phyloP scores from a whole-genome alignment of 441 rosid genomes.

The Corymbia calophylla region DNA sequence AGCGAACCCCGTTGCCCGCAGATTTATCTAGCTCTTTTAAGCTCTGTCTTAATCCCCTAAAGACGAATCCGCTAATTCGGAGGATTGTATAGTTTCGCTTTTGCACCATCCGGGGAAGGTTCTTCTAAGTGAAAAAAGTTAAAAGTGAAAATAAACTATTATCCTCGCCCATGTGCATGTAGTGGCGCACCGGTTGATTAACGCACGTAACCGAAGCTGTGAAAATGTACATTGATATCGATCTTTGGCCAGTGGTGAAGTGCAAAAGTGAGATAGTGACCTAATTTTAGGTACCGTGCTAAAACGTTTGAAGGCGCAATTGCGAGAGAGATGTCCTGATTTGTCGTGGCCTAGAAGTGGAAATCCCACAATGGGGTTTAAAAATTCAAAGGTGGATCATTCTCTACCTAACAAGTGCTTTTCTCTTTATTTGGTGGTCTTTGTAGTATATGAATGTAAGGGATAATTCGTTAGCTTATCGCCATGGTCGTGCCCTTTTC shows the following conservation, averaged over 20 bases:
- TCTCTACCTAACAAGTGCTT: background rate
- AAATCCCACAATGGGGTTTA: background rate
- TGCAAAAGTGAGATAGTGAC: background rate
- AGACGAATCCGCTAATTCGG: background rate
- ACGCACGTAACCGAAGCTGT: background rate
- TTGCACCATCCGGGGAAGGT: background rate
- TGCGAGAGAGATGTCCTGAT: background rate
- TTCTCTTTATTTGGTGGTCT: background rate
- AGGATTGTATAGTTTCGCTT: background rate
- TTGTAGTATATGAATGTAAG: background rate
- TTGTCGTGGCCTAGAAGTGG: background rate
- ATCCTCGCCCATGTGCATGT: background rate
- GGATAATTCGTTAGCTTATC: background rate
- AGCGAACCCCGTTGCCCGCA: background rate
- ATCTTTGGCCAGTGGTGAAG: background rate
- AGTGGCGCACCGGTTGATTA: background rate
- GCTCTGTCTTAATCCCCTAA: background rate
- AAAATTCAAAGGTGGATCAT: background rate
- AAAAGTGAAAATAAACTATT: background rate
- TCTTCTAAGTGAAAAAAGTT: background rate
- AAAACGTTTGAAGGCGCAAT: background rate
- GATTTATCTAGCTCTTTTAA: background rate
- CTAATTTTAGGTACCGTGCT: background rate
- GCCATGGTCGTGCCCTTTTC: background rate
- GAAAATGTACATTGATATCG: background rate